Evolutionary conservation across 495 filamentous ascomycete genomes (phyloP).

Genomic region (Aspergillus mulundensis): DNA sequence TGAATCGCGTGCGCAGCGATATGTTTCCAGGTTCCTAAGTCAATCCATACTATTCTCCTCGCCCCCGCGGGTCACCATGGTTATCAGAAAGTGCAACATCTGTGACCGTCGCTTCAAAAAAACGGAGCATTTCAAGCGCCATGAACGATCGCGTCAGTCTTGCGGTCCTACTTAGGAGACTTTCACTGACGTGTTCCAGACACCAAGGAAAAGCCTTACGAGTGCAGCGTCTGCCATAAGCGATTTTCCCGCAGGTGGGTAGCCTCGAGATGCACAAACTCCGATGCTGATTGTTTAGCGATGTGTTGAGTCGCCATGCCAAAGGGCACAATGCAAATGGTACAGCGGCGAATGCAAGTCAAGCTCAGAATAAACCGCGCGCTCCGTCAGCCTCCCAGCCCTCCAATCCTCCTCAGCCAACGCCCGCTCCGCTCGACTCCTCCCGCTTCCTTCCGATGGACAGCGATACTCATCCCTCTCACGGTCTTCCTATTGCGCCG

Average conservation of each 20-base stretch:
- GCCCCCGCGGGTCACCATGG: slow-evolving; percentile 34
- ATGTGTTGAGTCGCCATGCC: slow-evolving; percentile 50
- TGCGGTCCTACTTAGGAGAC: not conserved
- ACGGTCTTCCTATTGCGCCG: slow-evolving; percentile 18
- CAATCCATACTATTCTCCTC: not conserved
- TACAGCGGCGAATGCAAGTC: slow-evolving; percentile 22
- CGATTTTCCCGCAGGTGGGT: slow-evolving; percentile 50
- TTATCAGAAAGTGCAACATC: slow-evolving; percentile 47
- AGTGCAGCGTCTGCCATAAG: slow-evolving; percentile 50
- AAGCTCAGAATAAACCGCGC: slow-evolving; percentile 20
- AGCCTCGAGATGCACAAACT: not conserved
- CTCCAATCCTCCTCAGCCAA: slow-evolving; percentile 19
- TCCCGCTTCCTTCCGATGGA: slow-evolving; percentile 20
- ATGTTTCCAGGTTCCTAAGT: slow-evolving; percentile 4
- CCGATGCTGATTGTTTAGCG: slow-evolving; percentile 26
- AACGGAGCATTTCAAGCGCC: slow-evolving; percentile 52
- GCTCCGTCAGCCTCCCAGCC: slow-evolving; percentile 13
- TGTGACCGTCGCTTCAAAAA: slow-evolving; percentile 53
- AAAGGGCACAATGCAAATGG: slow-evolving; percentile 46
- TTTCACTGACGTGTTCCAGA: slow-evolving; percentile 27
- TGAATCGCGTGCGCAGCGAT: slow-evolving; percentile 1
- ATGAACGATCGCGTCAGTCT: slow-evolving; percentile 50
- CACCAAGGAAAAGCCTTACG: slow-evolving; percentile 52
- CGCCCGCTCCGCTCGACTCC: slow-evolving; percentile 20
- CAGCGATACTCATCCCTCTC: slow-evolving; percentile 15